phyloP scores from a whole-genome alignment of 148 eudicot genomes.

The Amaranthus palmeri region DNA sequence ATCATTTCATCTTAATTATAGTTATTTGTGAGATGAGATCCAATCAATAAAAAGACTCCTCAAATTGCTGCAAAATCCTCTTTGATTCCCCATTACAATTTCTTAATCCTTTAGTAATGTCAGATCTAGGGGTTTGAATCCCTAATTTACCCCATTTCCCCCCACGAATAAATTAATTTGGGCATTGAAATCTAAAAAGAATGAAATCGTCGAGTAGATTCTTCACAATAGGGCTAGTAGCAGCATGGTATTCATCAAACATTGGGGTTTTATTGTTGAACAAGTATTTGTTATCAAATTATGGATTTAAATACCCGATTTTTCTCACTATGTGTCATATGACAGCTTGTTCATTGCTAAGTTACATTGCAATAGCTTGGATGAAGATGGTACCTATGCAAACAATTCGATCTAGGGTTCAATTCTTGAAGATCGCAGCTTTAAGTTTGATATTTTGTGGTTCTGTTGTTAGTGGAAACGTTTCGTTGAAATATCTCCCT shows the following conservation, averaged over 20 bases:
- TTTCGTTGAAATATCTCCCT: constrained; percentile 66
- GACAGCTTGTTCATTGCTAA: constrained; percentile 80
- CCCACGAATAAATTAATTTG: constrained; percentile 8
- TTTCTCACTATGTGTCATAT: constrained; percentile 91
- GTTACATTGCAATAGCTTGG: constrained; percentile 87
- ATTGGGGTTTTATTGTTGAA: constrained; percentile 73
- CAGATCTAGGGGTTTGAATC: constrained; percentile 22
- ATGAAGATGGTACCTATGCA: constrained; percentile 87
- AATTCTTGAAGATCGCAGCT: constrained; percentile 67
- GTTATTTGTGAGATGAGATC: constrained; percentile 5
- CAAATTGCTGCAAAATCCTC: not conserved
- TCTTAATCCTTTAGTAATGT: not conserved
- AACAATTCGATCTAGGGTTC: constrained; percentile 67
- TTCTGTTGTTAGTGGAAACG: constrained; percentile 77
- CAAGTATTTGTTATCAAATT: constrained; percentile 73
- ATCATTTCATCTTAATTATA: not conserved
- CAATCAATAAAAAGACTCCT: too few relatives aligned
- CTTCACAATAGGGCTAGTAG: constrained; percentile 69
- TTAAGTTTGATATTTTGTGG: constrained; percentile 68
- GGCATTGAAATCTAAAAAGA: constrained; percentile 17
- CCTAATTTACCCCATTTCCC: not conserved
- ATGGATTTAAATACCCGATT: constrained; percentile 83
- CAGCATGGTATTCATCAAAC: constrained; percentile 81
- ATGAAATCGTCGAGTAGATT: constrained; percentile 46
- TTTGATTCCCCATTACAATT: not conserved